Evolutionary conservation across 1,284 basidiomycete species (phyloP), one percentile per base, ranked within the genome.

Genomic region (Coniferiporia weirii): DNA sequence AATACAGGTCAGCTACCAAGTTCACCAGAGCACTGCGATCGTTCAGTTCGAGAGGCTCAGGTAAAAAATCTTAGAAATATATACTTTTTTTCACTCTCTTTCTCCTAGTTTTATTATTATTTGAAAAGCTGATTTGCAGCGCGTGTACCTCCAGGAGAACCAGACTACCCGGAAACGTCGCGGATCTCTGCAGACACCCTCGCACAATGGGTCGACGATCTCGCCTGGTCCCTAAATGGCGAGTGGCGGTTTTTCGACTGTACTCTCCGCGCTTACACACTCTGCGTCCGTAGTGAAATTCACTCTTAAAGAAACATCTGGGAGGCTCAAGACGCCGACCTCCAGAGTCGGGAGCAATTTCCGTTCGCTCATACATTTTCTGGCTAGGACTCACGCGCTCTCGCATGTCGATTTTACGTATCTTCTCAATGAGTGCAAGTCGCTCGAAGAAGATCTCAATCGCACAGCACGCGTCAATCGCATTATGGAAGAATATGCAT

Each of bases 161-260:
- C 57, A 17, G 61, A 62, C 43, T 62, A 62, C 45, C 47, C 61
- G n/a, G 61, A 62, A 20, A 62, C 61, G 17, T 32, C 47, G 5
- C 54, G 61, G 12, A 56, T 62, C 15, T 62, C 61, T 20, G 61
- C 61, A 12, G 57, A 62, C 34, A 59, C 54, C 8, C 57, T 62
- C 35, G 61, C 47, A 7, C 51, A 40, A 32, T 62, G 61, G 61
- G 57, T 62, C 19, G 61, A 62, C 36, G 57, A 55, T 22, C 61
- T 62, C 19, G 61, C 61, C 9, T 62, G 61, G 61, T 62, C 57
- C 7, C 27, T 62, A 17, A 62, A 62, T 47, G 61, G 61, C 55
- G 19, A 35, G 57, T 32, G 44, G 7, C 22, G 17, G 27, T 3
- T 9, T 27, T 44, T 57, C 19, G n/a, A 19, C 1, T 54, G 8